Evolutionary conservation across 371 early-diverging fungal genomes (phyloP).

Genomic region (Actinomortierella wolfii): DNA sequence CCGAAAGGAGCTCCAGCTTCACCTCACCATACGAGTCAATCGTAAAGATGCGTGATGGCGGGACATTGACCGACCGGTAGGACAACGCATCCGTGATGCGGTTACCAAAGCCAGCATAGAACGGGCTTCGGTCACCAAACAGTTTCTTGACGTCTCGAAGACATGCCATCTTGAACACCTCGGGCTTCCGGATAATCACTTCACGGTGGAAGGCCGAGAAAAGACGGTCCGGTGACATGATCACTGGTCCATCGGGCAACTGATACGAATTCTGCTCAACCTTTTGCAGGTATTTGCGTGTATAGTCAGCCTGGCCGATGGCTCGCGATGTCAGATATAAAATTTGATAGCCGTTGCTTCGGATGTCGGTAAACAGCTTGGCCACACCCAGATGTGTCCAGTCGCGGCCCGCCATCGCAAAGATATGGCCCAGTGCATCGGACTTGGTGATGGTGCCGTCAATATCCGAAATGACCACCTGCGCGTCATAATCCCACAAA

Average conservation of each 20-base stretch:
- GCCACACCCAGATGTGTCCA: slow-evolving; percentile 99
- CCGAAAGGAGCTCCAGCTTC: slow-evolving; percentile 84
- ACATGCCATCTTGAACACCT: slow-evolving; percentile 98
- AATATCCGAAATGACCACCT: slow-evolving; percentile 98
- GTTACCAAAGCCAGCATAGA: slow-evolving; percentile 99
- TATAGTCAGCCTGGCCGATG: slow-evolving; percentile 93
- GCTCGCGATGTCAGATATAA: slow-evolving; percentile 97
- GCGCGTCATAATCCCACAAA: slow-evolving; percentile 86
- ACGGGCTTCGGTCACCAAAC: slow-evolving; percentile 85
- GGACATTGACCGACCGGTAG: slow-evolving; percentile 95
- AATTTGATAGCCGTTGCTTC: slow-evolving; percentile 96
- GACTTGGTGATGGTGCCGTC: slow-evolving; percentile 99
- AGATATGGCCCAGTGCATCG: slow-evolving; percentile 97
- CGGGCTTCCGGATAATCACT: slow-evolving; percentile 94
- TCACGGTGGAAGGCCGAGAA: slow-evolving; percentile 95
- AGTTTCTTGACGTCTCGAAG: slow-evolving; percentile 90
- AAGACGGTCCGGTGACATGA: slow-evolving; percentile 98
- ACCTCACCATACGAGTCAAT: slow-evolving; percentile 96
- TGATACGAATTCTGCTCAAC: slow-evolving; percentile 91
- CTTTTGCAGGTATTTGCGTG: slow-evolving; percentile 90
- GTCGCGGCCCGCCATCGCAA: slow-evolving; percentile 98
- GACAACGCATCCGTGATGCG: slow-evolving; percentile 85
- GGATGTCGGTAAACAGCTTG: slow-evolving; percentile 94
- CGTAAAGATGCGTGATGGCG: slow-evolving; percentile 95
- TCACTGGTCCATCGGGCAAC: slow-evolving; percentile 97